phyloP scores from a whole-genome alignment of 257 asterid genomes.

The Parsonsia alboflavescens region DNA sequence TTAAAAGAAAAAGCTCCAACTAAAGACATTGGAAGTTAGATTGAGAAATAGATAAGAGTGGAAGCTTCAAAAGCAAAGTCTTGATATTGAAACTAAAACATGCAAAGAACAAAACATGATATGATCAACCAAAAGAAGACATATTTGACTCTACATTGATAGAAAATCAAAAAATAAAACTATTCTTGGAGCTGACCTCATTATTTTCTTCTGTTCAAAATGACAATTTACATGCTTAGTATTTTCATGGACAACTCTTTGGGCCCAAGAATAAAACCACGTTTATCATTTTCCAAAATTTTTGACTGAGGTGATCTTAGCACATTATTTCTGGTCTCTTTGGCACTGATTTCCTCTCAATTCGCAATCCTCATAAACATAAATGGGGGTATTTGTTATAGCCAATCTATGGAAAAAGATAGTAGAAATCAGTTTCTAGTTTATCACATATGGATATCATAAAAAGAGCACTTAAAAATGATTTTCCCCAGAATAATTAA shows the following conservation, averaged over 20 bases:
- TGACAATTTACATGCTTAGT: background rate
- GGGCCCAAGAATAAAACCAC: background rate
- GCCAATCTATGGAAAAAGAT: background rate
- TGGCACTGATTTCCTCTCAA: background rate
- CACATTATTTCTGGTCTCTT: background rate
- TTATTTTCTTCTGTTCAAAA: background rate
- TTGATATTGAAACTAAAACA: background rate
- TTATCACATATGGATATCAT: background rate
- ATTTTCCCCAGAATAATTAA: background rate
- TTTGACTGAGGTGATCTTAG: background rate
- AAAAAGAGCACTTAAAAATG: background rate
- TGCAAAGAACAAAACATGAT: background rate
- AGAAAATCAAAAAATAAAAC: background rate
- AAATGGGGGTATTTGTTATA: background rate
- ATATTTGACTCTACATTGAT: background rate
- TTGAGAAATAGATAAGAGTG: constrained; percentile 4
- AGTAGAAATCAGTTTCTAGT: background rate
- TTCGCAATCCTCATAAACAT: background rate
- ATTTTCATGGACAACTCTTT: background rate
- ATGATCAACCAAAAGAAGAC: background rate
- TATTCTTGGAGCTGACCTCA: background rate
- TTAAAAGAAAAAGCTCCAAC: background rate
- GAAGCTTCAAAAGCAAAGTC: background rate
- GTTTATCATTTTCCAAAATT: background rate
- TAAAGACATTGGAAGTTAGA: background rate